These are phyloP conservation scores for Lojkania enalia DNA, from an alignment of 2,329 filamentous ascomycete species.

Conservation along the genomic window DNA sequence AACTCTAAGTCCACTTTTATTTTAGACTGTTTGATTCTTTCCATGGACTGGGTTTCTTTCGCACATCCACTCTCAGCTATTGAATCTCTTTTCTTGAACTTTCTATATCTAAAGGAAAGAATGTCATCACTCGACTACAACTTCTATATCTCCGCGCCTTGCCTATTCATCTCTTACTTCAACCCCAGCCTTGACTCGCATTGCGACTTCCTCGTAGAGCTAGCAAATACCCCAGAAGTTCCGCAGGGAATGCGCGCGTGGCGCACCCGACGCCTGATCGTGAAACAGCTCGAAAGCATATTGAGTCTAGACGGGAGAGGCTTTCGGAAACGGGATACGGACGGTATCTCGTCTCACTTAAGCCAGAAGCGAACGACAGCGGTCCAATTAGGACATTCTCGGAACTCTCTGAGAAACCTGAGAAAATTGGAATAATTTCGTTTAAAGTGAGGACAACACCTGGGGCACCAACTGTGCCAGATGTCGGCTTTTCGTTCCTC, in stretches of 20 bases:
- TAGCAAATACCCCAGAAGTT: conserved; percentile 28
- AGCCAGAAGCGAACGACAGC: not conserved
- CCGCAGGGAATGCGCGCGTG: conserved; percentile 15
- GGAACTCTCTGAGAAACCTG: not conserved
- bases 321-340: conserved; percentile 33
- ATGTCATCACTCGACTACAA: too few relatives aligned
- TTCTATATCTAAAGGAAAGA: too few relatives aligned
- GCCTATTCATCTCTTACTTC: conserved; percentile 28
- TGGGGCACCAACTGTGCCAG: conserved; percentile 20
- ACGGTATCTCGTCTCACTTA: conserved; percentile 31
- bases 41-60: too few relatives aligned
- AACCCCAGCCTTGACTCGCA: conserved; percentile 20
- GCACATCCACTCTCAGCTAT: too few relatives aligned
- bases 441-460: conserved; percentile 28
- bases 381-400: conserved; percentile 3
- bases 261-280: conserved; percentile 19
- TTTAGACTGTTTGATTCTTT: too few relatives aligned
- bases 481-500: conserved; percentile 25
- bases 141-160: conserved; percentile 28
- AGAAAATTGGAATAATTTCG: conserved; percentile 23
- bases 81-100: too few relatives aligned
- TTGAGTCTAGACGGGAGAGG: conserved; percentile 10
- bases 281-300: conserved; percentile 16
- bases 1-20: too few relatives aligned
- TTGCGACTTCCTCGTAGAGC: conserved; percentile 31